Evolutionary conservation across 345 rosid species (phyloP).

Genomic region (Salix udensis): DNA sequence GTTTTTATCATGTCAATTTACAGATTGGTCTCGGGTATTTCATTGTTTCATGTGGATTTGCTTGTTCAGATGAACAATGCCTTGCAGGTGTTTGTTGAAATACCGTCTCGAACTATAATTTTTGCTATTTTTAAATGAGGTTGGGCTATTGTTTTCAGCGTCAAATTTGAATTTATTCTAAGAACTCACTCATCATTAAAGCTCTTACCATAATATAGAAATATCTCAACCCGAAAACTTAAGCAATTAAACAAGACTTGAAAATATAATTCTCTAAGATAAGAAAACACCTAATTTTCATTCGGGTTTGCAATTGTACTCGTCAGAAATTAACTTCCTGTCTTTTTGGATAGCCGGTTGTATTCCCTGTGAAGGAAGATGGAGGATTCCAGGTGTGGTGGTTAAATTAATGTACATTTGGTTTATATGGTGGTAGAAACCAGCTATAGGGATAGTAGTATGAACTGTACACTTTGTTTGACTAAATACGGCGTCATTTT

Average conservation of each 20-base stretch:
- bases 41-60: background rate
- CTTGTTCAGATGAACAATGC: background rate
- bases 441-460: background rate
- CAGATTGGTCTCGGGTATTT: background rate
- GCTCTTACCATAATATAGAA: too few species aligned
- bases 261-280: too few species aligned
- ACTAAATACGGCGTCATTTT: background rate
- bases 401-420: background rate
- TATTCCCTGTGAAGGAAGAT: too few species aligned
- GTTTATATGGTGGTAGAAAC: background rate
- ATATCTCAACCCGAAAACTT: too few species aligned
- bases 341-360: background rate
- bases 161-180: background rate
- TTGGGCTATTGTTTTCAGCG: background rate
- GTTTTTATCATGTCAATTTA: background rate
- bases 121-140: background rate
- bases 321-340: background rate
- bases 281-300: background rate
- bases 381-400: background rate
- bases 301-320: background rate
- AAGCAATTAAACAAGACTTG: too few species aligned
- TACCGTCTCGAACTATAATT: background rate
- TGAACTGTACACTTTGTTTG: background rate
- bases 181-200: background rate
- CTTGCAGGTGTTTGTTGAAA: conserved; percentile 32